Percentiles rank a stretch among this genome's conserved stretches.
Evolutionary conservation across 257 asterid genomes (phyloP).

Genomic region (Ehretia macrophylla): DNA sequence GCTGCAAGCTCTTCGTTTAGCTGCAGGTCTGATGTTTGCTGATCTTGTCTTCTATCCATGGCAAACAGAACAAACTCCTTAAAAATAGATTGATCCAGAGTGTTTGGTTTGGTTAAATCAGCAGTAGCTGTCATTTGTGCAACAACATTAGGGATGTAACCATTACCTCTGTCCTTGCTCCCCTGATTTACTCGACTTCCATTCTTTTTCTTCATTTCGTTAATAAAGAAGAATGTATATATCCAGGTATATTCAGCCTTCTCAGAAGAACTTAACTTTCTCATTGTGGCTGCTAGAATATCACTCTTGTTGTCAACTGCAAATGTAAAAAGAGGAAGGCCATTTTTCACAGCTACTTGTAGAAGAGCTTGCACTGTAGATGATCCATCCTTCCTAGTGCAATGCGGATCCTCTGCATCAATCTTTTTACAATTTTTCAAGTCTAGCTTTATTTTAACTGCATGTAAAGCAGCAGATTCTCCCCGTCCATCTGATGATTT

Average conservation of each 20-base stretch:
- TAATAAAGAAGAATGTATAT: conserved; percentile 56
- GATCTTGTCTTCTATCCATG: conserved; percentile 23
- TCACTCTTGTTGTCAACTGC: conserved; percentile 59
- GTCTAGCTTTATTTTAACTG: conserved; percentile 38
- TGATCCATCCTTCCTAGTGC: conserved; percentile 28
- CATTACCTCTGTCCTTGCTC: conserved; percentile 36
- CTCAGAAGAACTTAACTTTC: conserved; percentile 30
- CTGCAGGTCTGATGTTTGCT: conserved; percentile 25
- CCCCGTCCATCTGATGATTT: conserved; percentile 25
- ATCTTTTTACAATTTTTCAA: conserved; percentile 33
- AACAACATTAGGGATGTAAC: conserved; percentile 47
- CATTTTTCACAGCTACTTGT: conserved; percentile 66
- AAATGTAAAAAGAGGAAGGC: conserved; percentile 70
- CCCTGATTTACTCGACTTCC: conserved; percentile 49
- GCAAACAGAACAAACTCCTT: conserved; percentile 62
- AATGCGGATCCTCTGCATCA: conserved; percentile 24
- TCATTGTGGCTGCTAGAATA: conserved; percentile 68
- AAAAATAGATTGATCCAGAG: conserved; percentile 12
- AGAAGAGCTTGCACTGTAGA: conserved; percentile 58
- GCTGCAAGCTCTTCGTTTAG: conserved; percentile 64
- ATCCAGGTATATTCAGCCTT: conserved; percentile 39
- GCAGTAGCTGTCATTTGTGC: conserved; percentile 76
- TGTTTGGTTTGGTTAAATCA: conserved; percentile 14
- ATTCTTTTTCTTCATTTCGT: conserved; percentile 51
- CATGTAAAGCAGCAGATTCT: conserved; percentile 28